Evolutionary conservation across 2,329 filamentous ascomycete genomes (phyloP), one percentile per base, ranked within the genome.

Genomic region (Sphaerulina musiva): DNA sequence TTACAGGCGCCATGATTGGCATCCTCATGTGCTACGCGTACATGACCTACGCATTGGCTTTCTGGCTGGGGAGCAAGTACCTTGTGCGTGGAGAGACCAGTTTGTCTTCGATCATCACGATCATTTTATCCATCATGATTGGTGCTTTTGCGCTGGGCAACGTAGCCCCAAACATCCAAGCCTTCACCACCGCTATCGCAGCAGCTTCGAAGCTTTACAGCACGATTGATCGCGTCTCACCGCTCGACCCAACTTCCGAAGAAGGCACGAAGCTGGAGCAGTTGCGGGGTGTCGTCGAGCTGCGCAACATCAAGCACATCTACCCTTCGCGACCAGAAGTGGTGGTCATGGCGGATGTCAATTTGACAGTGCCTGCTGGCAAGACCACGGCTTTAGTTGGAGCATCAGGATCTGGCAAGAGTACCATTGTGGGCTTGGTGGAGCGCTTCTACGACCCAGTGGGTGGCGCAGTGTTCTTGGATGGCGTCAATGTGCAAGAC

Each of bases 391-490:
- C 93, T 1, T 76, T 98, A 6, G 93, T 98, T 5, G 93, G 93
- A 54, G 89, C 92, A 0, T 97, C 92, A 9, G 93, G 92, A 9
- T 95, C 87, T 39, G 93, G 93, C 46, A 98, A 97, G 73, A 92
- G 86, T 65, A 97, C 93, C 0, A 91, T 97, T 58, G 86, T 97
- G 29, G 92, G 92, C 10, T 77, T 98, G 17, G 84, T 97, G 1
- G 92, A 97, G 72, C 83, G 93, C 14, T 97, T 97, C 70, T 98
- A 98, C 69, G 83, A 91, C 54, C 92, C 92, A 0, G 87, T 96
- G 34, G 80, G 80, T 31, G 93, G 93, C 20, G 73, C 80, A 17
- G 83, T 97, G 1, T 79, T 84, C 55, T 76, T 98, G 9, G 93
- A 97, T 68, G 92, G 87, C 6, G 83, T 85, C 61, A 86, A 95